Evolutionary conservation across 2,329 filamentous ascomycete genomes (phyloP).

Genomic region (Colletotrichum endophyticum): DNA sequence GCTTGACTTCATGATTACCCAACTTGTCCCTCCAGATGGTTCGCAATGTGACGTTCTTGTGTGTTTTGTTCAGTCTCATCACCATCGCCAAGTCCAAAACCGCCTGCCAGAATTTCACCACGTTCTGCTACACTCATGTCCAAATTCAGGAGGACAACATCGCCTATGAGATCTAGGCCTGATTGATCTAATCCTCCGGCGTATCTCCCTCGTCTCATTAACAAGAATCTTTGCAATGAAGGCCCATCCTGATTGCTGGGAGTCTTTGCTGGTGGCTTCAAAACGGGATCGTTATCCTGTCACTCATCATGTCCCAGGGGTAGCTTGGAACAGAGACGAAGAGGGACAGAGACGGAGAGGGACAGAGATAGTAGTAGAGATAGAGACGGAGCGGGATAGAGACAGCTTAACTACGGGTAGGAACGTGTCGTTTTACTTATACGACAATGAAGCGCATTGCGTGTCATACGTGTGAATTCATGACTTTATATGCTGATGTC

Average conservation of each 20-base stretch:
- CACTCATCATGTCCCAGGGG: background rate
- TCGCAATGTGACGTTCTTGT: background rate
- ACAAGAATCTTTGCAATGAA: background rate
- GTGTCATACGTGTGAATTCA: background rate
- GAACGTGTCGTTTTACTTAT: background rate
- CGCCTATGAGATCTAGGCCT: background rate
- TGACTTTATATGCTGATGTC: background rate
- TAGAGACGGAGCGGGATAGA: background rate
- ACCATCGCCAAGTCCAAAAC: background rate
- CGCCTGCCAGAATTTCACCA: background rate
- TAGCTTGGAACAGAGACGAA: background rate
- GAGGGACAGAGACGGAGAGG: background rate
- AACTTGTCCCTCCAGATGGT: too few relatives aligned
- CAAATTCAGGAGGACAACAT: background rate
- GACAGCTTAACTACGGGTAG: background rate
- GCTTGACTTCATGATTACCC: slow-evolving; percentile 10
- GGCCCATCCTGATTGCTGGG: background rate
- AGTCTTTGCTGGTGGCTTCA: background rate
- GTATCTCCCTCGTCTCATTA: background rate
- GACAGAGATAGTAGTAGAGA: background rate
- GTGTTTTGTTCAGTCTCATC: background rate
- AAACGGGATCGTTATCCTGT: background rate
- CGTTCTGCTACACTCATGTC: background rate
- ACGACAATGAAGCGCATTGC: background rate
- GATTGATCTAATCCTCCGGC: background rate